Evolutionary conservation across 2,329 filamentous ascomycete genomes (phyloP), one percentile per base, ranked within the genome.

Genomic region (Zasmidium citrigriseum): DNA sequence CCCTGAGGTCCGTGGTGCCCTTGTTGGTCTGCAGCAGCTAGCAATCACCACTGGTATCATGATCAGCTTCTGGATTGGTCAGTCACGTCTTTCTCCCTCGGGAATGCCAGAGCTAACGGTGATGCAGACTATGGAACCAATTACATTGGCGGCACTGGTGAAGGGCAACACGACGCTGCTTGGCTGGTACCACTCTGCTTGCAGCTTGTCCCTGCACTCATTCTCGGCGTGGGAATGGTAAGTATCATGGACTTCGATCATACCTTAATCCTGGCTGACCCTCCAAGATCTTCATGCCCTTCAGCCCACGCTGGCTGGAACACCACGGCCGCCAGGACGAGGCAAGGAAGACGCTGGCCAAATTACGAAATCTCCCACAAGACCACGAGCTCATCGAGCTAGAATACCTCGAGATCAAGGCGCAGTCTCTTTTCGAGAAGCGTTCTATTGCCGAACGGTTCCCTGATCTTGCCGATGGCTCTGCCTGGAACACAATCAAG

Each of bases 381-480:
- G 82, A 88, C 62, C 82, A 91, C 68, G 86, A 90, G 57, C 80
- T 90, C 0, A 83, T 93, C 38, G 83, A 88, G 63, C 79, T 91
- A 1, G 90, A 93, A 68, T 91, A 89, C 69, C 82, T 91, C n/a
- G 90, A 93, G 71, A 93, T 93, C 75, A 90, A 90, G 72, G 89
- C 89, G 0, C 88, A 91, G 71, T 87, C 86, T 0, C 73, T 89
- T 18, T 95, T 93, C 64, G 89, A 93, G 74, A 90, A 92, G 75
- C 83, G 86, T 29, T 85, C 84, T 0, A 80, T 88, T 10, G 82
- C 83, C 0, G 86, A 89, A 61, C 80, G 86, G 22, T 91, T 89
- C 72, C 89, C 89, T 0, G 78, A 87, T 29, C 76, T 89, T 14
- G 77, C 80, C 1, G 80, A 86, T 58, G 79, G 80, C 52, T 89